phyloP scores from a whole-genome alignment of 139 green algal genomes.

The Tetraselmis striata region DNA sequence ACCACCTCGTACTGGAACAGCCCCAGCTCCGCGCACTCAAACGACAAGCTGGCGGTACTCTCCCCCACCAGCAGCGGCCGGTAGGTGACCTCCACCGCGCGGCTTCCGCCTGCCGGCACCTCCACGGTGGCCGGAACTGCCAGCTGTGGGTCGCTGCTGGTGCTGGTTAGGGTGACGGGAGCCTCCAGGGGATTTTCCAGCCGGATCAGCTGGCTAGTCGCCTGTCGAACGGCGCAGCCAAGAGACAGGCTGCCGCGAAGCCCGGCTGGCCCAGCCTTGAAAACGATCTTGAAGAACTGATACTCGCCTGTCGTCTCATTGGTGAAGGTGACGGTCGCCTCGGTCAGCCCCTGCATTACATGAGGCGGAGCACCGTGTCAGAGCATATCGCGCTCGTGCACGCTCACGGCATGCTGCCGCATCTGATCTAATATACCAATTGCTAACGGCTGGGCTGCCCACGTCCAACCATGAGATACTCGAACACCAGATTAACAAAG shows the following conservation, averaged over 20 bases:
- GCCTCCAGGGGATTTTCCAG: constrained; percentile 60
- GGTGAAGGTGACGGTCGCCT: constrained; percentile 59
- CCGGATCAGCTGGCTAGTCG: constrained; percentile 24
- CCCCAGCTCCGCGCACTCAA: constrained; percentile 60
- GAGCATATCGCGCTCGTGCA: too few species aligned
- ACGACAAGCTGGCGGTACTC: constrained; percentile 33
- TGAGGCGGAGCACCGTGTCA: too few species aligned
- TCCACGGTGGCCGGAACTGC: constrained; percentile 24
- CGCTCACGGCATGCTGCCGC: too few species aligned
- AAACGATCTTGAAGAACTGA: constrained; percentile 59
- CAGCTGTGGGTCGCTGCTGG: constrained; percentile 35
- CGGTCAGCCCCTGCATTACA: constrained; percentile 21
- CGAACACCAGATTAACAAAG: too few species aligned
- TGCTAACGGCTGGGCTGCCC: too few species aligned
- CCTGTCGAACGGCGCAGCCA: constrained; percentile 57
- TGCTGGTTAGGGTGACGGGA: constrained; percentile 35
- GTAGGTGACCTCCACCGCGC: constrained; percentile 46
- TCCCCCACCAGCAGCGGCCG: constrained; percentile 56
- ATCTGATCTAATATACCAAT: too few species aligned
- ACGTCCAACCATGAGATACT: too few species aligned
- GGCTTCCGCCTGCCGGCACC: constrained; percentile 24
- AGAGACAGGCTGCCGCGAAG: constrained; percentile 39
- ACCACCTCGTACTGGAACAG: constrained; percentile 54
- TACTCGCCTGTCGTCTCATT: constrained; percentile 69
- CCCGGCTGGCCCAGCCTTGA: constrained; percentile 33